Conservation (phyloP, 805 yeast genomes). For the Yarrowia sp. region DNA sequence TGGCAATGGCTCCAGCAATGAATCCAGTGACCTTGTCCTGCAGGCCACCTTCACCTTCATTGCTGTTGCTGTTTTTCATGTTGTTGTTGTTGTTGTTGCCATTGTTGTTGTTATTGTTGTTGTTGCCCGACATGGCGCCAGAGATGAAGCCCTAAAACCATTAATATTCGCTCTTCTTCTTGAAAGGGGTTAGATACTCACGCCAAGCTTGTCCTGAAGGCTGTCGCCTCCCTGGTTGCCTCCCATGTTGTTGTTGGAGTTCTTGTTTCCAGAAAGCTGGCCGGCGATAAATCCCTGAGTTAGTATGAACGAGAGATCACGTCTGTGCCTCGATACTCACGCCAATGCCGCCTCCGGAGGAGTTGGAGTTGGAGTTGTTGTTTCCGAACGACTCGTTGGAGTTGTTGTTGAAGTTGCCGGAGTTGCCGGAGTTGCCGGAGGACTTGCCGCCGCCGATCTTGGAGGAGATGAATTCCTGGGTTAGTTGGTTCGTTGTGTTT, state of each 20-base stretch:
- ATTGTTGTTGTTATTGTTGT: slow-evolving; percentile 3
- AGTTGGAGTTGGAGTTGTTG: slow-evolving; percentile 13
- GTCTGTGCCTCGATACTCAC: neutral
- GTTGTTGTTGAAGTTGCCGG: neutral
- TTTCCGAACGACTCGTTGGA: no score
- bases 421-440: neutral
- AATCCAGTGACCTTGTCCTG: slow-evolving; percentile 25
- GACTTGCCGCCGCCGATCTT: neutral
- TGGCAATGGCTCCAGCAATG: slow-evolving; percentile 25
- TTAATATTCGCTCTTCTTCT: neutral
- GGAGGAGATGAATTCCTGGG: slow-evolving; percentile 19
- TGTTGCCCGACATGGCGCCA: slow-evolving; percentile 7
- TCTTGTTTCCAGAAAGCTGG: slow-evolving; percentile 8
- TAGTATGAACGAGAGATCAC: neutral
- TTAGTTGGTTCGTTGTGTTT: no score
- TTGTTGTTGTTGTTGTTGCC: neutral
- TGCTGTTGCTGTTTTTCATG: slow-evolving; percentile 1
- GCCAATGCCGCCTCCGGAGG: slow-evolving; percentile 1
- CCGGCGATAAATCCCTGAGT: slow-evolving; percentile 1
- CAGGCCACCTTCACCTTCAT: neutral
- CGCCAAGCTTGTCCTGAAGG: slow-evolving; percentile 23
- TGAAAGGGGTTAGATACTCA: neutral
- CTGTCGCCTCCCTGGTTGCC: neutral
- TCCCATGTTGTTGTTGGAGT: neutral
- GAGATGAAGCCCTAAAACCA: slow-evolving; percentile 21